phyloP scores from a whole-genome alignment of 495 filamentous ascomycete genomes.

The Podospora anserina region DNA sequence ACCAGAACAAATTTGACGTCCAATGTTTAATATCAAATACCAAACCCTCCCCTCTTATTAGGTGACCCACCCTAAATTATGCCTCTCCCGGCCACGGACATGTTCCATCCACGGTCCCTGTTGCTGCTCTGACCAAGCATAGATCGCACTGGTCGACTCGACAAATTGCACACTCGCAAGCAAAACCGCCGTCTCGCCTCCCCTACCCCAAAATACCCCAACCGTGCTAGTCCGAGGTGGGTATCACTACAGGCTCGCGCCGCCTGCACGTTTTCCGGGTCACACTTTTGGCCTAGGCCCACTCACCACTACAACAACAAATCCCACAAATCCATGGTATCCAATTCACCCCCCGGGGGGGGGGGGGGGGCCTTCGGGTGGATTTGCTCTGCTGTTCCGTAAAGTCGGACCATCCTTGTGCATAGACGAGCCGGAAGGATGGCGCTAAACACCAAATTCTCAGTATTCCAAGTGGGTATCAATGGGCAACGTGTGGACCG shows the following conservation, averaged over 20 bases:
- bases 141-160: neutral
- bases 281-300: conserved; percentile 7
- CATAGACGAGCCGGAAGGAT: conserved; percentile 2
- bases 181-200: neutral
- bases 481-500: neutral
- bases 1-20: conserved; percentile 5
- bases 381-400: neutral
- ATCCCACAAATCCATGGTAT: neutral
- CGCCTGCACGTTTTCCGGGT: conserved; percentile 20
- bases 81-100: conserved; percentile 1
- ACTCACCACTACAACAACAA: neutral
- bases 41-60: neutral
- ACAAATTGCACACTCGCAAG: neutral
- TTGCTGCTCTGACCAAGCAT: neutral
- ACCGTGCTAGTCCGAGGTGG: neutral
- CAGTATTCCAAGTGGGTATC: neutral
- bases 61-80: neutral
- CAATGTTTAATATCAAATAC: neutral
- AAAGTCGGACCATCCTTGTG: conserved; percentile 1
- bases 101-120: neutral
- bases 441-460: neutral
- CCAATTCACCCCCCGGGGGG: too few relatives aligned
- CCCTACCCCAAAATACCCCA: neutral
- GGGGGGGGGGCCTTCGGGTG: neutral
- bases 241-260: conserved; percentile 16